Percentiles rank a stretch among this genome's conserved stretches.
These are phyloP conservation scores for Aspergillus sparsus DNA, from an alignment of 495 filamentous ascomycete genomes.

Conservation along the genomic window DNA sequence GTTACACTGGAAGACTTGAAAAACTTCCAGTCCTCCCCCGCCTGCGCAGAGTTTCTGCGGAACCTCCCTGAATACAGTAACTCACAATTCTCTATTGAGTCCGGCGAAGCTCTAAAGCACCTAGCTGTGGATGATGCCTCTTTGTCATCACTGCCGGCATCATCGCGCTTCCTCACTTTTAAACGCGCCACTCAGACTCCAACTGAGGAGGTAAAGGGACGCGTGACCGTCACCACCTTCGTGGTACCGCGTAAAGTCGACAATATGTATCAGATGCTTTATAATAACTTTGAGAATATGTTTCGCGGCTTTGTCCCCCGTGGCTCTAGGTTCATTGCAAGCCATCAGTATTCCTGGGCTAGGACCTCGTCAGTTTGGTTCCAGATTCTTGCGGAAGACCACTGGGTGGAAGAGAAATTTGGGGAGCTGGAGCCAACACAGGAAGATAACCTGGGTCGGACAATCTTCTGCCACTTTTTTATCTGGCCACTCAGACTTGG, in stretches of 20 bases:
- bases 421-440: background rate
- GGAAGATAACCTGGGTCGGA: background rate
- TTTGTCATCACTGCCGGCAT: no score
- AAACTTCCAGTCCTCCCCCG: no score
- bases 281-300: background rate
- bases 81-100: no score
- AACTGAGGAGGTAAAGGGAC: background rate
- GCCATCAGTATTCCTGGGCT: background rate
- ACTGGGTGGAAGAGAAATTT: constrained; percentile 3
- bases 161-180: background rate
- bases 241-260: background rate
- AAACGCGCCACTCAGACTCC: background rate
- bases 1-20: no score
- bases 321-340: background rate
- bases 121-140: no score
- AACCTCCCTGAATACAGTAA: no score
- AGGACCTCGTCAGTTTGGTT: background rate
- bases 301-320: background rate
- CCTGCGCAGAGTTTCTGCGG: no score
- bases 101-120: no score
- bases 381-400: background rate
- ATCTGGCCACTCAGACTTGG: background rate
- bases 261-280: background rate
- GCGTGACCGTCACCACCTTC: background rate
- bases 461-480: background rate